Percentiles rank a stretch among this genome's conserved stretches.
phyloP scores from a whole-genome alignment of 1,284 basidiomycete species.

The Schizopora paradoxa region DNA sequence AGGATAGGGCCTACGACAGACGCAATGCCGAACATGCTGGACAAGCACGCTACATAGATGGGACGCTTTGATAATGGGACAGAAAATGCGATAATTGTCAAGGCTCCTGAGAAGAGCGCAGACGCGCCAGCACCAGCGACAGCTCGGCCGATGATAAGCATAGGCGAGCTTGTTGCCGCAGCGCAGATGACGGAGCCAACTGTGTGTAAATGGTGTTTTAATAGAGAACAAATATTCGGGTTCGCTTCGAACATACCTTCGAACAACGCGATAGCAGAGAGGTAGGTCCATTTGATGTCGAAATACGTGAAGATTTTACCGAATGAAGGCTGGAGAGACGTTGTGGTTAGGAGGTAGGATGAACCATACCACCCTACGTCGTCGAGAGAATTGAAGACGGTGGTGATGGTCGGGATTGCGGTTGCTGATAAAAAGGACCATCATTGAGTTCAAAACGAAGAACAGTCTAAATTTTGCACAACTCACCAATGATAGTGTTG shows the following conservation, averaged over 20 bases:
- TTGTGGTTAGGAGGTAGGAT: constrained; percentile 34
- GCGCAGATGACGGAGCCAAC: constrained; percentile 31
- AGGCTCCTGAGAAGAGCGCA: constrained; percentile 37
- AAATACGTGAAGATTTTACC: constrained; percentile 21
- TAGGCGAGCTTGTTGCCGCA: constrained; percentile 36
- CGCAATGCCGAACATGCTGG: constrained; percentile 36
- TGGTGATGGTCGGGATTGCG: constrained; percentile 32
- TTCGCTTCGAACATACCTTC: constrained; percentile 19
- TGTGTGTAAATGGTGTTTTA: neutral
- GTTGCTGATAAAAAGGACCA: constrained; percentile 23
- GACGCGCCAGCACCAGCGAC: constrained; percentile 42
- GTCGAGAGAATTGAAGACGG: constrained; percentile 16
- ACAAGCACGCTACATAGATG: constrained; percentile 32
- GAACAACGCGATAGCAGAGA: constrained; percentile 30
- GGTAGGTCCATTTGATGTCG: constrained; percentile 27
- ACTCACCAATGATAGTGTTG: constrained; percentile 33
- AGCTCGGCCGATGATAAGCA: constrained; percentile 41
- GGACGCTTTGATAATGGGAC: constrained; percentile 30
- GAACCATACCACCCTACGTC: constrained; percentile 19
- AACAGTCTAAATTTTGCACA: neutral
- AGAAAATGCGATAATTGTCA: constrained; percentile 35
- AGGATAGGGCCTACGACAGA: constrained; percentile 34
- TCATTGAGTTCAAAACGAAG: neutral
- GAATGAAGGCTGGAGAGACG: constrained; percentile 20
- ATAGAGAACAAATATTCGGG: neutral